phyloP scores from a whole-genome alignment of 192 early-diverging fungal species.

The Coemansia sp. region DNA sequence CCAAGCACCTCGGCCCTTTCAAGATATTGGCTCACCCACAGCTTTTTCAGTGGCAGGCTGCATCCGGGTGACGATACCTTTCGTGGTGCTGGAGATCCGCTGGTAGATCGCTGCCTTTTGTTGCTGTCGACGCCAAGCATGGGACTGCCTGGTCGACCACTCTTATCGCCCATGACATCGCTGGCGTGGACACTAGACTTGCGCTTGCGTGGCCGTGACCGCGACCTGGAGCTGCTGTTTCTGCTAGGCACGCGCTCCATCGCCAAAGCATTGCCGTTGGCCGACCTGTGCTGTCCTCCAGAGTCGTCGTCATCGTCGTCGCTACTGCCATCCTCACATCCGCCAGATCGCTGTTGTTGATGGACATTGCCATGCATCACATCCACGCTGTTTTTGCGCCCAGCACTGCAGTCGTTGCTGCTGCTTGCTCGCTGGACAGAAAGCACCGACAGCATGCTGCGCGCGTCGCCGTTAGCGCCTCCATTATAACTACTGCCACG shows the following conservation, averaged over 20 bases:
- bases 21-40: conserved; percentile 55
- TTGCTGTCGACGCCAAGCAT: conserved; percentile 4
- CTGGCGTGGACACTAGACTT: conserved; percentile 21
- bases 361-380: neutral
- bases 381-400: conserved; percentile 18
- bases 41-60: conserved; percentile 49
- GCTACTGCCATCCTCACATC: neutral
- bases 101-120: conserved; percentile 31
- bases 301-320: neutral
- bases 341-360: neutral
- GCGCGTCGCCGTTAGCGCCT: neutral
- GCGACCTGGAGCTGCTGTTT: conserved; percentile 6
- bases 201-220: conserved; percentile 29
- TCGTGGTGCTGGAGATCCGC: neutral
- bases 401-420: neutral
- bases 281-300: neutral
- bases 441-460: conserved; percentile 12
- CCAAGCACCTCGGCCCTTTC: conserved; percentile 17
- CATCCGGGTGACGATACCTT: conserved; percentile 5
- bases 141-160: neutral
- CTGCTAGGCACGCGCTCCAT: conserved; percentile 20
- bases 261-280: neutral
- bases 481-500: neutral
- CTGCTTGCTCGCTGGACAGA: conserved; percentile 11
- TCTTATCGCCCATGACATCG: neutral